Base-by-base conservation (phyloP, 805 yeast species). In the Starmerella ratchasimensis region DNA sequence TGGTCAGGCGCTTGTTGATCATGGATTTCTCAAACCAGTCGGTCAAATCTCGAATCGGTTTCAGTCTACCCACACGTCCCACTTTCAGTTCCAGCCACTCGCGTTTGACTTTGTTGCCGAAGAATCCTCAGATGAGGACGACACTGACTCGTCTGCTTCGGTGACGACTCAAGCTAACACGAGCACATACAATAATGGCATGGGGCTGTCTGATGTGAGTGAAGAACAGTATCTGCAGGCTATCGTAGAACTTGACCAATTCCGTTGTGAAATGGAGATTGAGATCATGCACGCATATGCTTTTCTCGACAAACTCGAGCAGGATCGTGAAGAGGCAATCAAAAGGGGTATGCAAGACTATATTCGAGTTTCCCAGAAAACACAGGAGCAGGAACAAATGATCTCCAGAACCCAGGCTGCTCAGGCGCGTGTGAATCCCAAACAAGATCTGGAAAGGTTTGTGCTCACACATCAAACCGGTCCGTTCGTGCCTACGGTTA, bases 261-360 rank as follows among this genome's bases (percentile, higher is more conserved):
- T 69, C 22, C 63, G 90, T 37, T 77, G 86, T 54, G 74, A 74
- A 18, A 62, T 78, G 44, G 93, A 80, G 54, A 79, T 72, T 43
- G 54, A 69, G 24, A 67, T 78, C 35, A 66, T 72, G 55, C 81
- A 76, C 43, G 80, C 76, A 45, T 60, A 75, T 36, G 57, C 74
- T 3, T 76, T 72, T 50, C 69, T 80, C 75, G 82, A 80, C 53
- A 69, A 71, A 49, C 77, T 83, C 55, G 93, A 80, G 57, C 55
- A 69, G 16, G 88, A 79, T 54, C 64, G 93, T 49, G 58, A 75
- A 37, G 64, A 64, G 37, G 84, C 82, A 0, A 54, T 80, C 31
- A 75, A 77, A 50, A 73, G 72, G 45, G 83, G 72, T 1, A 67
- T 77, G 11, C 59, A 65, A 36, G 84, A 78, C 49, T 76, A 74